Base-by-base conservation (phyloP, 2,329 filamentous ascomycete species). In the Thelonectria olida region DNA sequence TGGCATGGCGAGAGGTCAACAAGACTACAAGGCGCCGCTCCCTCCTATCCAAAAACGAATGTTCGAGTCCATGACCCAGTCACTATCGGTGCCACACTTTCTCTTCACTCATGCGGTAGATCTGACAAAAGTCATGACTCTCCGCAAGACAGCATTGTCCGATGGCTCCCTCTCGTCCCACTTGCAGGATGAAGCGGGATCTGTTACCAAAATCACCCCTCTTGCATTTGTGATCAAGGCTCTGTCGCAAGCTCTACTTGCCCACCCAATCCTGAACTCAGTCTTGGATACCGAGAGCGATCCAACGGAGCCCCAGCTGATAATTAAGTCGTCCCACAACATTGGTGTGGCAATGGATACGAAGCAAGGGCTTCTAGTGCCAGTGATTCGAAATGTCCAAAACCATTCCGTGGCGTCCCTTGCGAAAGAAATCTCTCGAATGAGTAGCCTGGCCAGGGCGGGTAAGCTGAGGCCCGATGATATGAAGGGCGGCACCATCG, bases 21-120 rank as follows among this genome's bases (percentile, higher is more conserved):
- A 49, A 19, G 62, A 64, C n/a, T 23, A 9, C 6, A 36, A 15
- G 6, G 25, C 55, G 2, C n/a, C 41, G 1, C 36, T 64, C 2
- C 39, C 54, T 4, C 58, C 42, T 1, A 17, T 62, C 12, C 58
- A 64, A 20, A 31, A 39, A 5, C 49, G 48, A 22, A 64, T 64
- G 62, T 61, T 58, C 44, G 10, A 64, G 19, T 52, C 62, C 2
- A 64, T 64, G 62, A 62, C 62, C 5, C 15, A n/a, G 12, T 58
- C 62, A 5, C 39, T 64, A 12, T 27, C 36, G 2, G 54, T 64
- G 10, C 62, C 58, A 4, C 58, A 64, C 9, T 61, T 64, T 8
- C 54, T 64, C 4, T 64, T 62, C 50, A 62, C 62, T 2, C 53
- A 64, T 13, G 41, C 12, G 9, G 62, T 64, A 2, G 34, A 64